Evolutionary conservation across 208 protist species (phyloP).

Genomic region (Trypanosoma brucei): DNA sequence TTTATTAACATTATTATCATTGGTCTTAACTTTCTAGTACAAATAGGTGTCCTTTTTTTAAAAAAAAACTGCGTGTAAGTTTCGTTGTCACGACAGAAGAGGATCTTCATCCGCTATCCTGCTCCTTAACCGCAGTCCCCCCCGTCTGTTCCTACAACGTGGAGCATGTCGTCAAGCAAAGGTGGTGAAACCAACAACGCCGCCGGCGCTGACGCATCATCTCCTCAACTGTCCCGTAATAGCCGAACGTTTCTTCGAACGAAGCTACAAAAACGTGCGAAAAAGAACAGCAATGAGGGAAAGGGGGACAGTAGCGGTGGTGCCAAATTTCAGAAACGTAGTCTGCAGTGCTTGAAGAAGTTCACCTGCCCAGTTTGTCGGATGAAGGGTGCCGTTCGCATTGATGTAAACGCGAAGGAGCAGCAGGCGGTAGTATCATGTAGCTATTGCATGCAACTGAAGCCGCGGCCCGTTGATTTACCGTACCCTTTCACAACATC

Average conservation of each 20-base stretch:
- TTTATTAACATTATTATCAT: no score
- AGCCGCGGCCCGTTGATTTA: slow-evolving; percentile 50
- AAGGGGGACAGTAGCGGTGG: slow-evolving; percentile 14
- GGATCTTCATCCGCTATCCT: no score
- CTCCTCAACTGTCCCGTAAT: slow-evolving; percentile 23
- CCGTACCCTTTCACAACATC: slow-evolving; percentile 63
- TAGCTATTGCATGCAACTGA: slow-evolving; percentile 56
- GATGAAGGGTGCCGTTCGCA: slow-evolving; percentile 56
- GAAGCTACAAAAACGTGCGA: slow-evolving; percentile 26
- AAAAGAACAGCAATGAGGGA: slow-evolving; percentile 20
- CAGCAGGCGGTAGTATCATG: slow-evolving; percentile 57
- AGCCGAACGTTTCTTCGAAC: slow-evolving; percentile 27
- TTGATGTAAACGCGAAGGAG: slow-evolving; percentile 49
- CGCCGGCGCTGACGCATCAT: background rate
- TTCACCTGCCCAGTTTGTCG: slow-evolving; percentile 85
- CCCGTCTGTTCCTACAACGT: no score
- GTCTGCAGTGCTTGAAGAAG: slow-evolving; percentile 51
- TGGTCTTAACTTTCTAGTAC: no score
- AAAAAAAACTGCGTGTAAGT: no score
- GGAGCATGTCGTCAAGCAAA: background rate
- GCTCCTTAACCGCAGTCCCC: no score
- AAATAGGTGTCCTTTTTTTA: no score
- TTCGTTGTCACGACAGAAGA: no score
- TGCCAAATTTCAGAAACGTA: slow-evolving; percentile 42
- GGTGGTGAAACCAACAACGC: background rate